Evolutionary conservation across 495 filamentous ascomycete genomes (phyloP).

Genomic region (Aspergillus conjunctus): DNA sequence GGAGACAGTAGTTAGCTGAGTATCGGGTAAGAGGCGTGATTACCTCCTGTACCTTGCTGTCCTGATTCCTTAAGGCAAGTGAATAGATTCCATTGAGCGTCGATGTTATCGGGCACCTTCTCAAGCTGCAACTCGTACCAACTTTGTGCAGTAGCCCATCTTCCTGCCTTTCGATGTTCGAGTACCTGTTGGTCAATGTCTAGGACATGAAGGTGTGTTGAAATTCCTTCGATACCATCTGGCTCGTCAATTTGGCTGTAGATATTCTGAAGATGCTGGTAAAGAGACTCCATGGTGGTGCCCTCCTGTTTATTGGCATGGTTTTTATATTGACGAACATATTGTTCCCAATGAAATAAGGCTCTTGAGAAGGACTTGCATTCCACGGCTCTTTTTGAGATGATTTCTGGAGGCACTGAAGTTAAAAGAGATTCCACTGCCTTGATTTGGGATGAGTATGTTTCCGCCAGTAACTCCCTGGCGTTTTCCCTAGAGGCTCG

Average conservation of each 20-base stretch:
- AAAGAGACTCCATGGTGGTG: conserved; percentile 57
- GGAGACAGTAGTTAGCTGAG: conserved; percentile 21
- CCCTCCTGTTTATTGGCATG: conserved; percentile 37
- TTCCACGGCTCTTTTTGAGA: conserved; percentile 82
- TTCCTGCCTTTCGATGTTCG: conserved; percentile 88
- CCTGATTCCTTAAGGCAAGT: conserved; percentile 91
- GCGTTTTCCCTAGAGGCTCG: conserved; percentile 41
- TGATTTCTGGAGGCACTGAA: conserved; percentile 78
- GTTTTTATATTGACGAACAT: conserved; percentile 65
- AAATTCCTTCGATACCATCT: conserved; percentile 94
- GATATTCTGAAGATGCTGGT: conserved; percentile 82
- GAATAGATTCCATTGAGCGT: conserved; percentile 80
- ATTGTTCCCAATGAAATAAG: conserved; percentile 90
- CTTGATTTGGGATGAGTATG: conserved; percentile 55
- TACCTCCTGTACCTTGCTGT: conserved; percentile 66
- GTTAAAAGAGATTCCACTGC: conserved; percentile 64
- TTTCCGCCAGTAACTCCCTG: conserved; percentile 42
- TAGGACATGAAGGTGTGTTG: conserved; percentile 75
- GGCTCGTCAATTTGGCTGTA: conserved; percentile 98
- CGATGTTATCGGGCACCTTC: conserved; percentile 71
- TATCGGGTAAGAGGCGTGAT: conserved; percentile 20
- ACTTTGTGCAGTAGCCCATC: conserved; percentile 96
- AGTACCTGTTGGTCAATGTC: conserved; percentile 90
- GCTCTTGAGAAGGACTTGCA: conserved; percentile 92
- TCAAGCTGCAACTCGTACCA: conserved; percentile 93